Evolutionary conservation across 129 eudicot species (phyloP).

Genomic region (Flaveria brownii): DNA sequence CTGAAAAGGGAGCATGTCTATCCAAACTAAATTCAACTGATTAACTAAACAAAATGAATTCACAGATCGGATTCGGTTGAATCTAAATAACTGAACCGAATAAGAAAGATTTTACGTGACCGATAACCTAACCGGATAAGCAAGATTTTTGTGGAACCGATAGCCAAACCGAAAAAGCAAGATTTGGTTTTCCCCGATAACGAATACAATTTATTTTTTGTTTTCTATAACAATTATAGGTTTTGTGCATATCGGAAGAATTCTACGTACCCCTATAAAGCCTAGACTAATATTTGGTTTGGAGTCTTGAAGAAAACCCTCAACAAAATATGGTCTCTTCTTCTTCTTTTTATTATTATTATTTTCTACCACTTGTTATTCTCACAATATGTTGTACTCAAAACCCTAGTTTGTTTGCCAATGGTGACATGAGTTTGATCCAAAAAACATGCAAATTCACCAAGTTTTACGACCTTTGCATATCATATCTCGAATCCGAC

Average conservation of each 20-base stretch:
- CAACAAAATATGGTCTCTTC: slow-evolving; percentile 34
- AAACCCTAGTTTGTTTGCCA: slow-evolving; percentile 19
- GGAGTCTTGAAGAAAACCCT: background rate
- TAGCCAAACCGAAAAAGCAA: no score
- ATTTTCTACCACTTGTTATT: slow-evolving; percentile 25
- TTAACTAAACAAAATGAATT: no score
- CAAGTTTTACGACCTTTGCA: slow-evolving; percentile 68
- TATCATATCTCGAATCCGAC: slow-evolving; percentile 71
- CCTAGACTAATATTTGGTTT: background rate
- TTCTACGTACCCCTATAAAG: slow-evolving; percentile 2
- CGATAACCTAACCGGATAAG: no score
- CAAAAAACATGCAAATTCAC: slow-evolving; percentile 75
- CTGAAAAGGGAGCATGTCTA: no score
- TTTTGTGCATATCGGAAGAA: background rate
- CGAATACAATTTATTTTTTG: no score
- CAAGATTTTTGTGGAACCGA: no score
- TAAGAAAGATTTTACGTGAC: no score
- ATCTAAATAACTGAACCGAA: no score
- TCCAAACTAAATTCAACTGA: no score
- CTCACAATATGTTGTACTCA: slow-evolving; percentile 40
- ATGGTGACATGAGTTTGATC: slow-evolving; percentile 54
- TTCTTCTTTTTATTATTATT: background rate
- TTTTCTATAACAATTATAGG: background rate
- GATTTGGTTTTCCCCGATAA: no score
- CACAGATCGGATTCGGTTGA: no score